Evolutionary conservation across 2,329 filamentous ascomycete species (phyloP), one percentile per base, ranked within the genome.

Genomic region (Colletotrichum caudatum): DNA sequence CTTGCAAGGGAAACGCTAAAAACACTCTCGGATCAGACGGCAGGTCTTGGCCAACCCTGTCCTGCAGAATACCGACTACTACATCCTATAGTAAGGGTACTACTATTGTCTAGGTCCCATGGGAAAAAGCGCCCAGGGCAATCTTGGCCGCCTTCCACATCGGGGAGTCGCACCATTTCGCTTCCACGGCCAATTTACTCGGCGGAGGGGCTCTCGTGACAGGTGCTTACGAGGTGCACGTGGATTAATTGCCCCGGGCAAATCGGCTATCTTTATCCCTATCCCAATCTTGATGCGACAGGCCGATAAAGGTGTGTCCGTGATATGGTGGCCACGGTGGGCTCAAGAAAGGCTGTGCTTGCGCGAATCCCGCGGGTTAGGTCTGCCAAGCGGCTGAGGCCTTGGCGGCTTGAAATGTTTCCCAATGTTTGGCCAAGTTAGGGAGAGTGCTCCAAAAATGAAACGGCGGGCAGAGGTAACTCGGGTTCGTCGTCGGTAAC

Each of bases 201-300:
- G 23, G 46, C 54, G 59, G 59, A 59, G 20, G 20, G 14, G 44
- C 18, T 46, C 44, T 46, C 20, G 44, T 46, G 20, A 46, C 18
- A 48, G 46, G n/a, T 29, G 37, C 33, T 51, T 54, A 26, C 18
- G 18, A n/a, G 37, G 23, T 54, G 59, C 65, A 71, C 69, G 69
- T 71, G 60, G 65, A 64, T 72, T 65, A 65, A 69, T 71, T 60
- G 69, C 69, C 65, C 69, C 60, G 48, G 65, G 29, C 54, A 64
- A 59, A 59, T 72, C 69, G 66, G 65, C 66, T 72, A 72, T 72
- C 66, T 69, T 72, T 69, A 61, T 72, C 66, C 48, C 26, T 54
- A 64, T 67, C 23, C 54, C 48, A 72, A 69, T 72, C 56, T 72
- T 53, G 48, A 44, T 51, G 66, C 50, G 50, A 72, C 65, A 60